Evolutionary conservation across 1,284 basidiomycete species (phyloP).

Genomic region (Sphaerobolus stellatus): DNA sequence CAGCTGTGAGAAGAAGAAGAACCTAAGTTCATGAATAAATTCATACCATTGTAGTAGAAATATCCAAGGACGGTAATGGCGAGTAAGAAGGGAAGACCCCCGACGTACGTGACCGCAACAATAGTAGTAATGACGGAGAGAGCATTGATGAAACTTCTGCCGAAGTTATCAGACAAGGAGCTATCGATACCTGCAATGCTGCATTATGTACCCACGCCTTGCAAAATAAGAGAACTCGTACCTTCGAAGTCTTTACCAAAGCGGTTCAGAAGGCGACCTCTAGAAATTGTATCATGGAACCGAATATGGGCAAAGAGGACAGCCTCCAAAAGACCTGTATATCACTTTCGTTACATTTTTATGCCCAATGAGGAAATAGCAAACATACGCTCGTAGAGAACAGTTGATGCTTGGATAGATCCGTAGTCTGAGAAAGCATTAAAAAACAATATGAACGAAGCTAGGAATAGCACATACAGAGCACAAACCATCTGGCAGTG

Average conservation of each 20-base stretch:
- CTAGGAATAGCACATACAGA: slow-evolving; percentile 44
- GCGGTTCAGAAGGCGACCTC: slow-evolving; percentile 83
- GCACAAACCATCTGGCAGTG: slow-evolving; percentile 66
- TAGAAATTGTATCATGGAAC: slow-evolving; percentile 91
- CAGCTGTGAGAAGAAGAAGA: slow-evolving; percentile 47
- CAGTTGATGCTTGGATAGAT: slow-evolving; percentile 65
- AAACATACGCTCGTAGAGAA: slow-evolving; percentile 66
- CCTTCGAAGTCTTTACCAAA: slow-evolving; percentile 96
- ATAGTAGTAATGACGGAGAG: slow-evolving; percentile 63
- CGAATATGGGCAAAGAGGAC: slow-evolving; percentile 89
- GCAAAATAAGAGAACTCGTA: slow-evolving; percentile 23
- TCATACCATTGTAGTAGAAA: slow-evolving; percentile 69
- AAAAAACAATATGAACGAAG: slow-evolving; percentile 9
- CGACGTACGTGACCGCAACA: slow-evolving; percentile 78
- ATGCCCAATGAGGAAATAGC: slow-evolving; percentile 14
- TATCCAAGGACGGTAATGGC: slow-evolving; percentile 58
- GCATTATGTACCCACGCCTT: background rate
- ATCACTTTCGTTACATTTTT: slow-evolving; percentile 23
- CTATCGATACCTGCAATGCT: slow-evolving; percentile 73
- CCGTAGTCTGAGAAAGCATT: slow-evolving; percentile 49
- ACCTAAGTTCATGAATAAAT: slow-evolving; percentile 10
- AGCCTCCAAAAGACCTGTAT: slow-evolving; percentile 68
- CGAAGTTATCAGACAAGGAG: slow-evolving; percentile 82
- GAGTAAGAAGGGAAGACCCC: slow-evolving; percentile 72
- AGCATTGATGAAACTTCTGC: slow-evolving; percentile 66